A percentile compares a stretch with the other conserved stretches of the same genome.
These are phyloP conservation scores for Trichoderma endophyticum DNA, from an alignment of 2,329 filamentous ascomycete genomes.

Conservation along the genomic window DNA sequence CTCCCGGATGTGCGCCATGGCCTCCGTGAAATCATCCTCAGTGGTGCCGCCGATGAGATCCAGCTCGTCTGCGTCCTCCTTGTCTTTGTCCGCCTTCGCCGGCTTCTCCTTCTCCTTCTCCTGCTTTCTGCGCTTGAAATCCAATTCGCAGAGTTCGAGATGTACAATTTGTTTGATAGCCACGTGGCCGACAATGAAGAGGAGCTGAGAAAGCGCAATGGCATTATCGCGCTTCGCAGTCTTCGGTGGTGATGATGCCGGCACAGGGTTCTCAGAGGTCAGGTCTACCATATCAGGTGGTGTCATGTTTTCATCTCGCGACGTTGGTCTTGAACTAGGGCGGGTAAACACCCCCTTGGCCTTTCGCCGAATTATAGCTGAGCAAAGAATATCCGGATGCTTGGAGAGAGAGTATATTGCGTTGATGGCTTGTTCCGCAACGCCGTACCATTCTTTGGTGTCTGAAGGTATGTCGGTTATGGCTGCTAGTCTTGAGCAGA, in stretches of 20 bases:
- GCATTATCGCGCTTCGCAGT: conserved; percentile 63
- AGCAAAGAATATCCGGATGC: conserved; percentile 89
- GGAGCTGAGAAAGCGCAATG: conserved; percentile 77
- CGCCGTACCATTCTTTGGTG: conserved; percentile 93
- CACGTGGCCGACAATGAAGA: conserved; percentile 94
- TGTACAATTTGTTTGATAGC: conserved; percentile 99
- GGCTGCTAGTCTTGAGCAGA: conserved; percentile 73
- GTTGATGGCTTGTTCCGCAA: conserved; percentile 92
- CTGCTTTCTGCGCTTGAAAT: conserved; percentile 95
- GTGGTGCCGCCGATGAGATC: conserved; percentile 96
- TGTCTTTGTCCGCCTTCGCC: conserved; percentile 49
- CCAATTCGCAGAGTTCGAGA: conserved; percentile 91
- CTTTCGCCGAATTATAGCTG: conserved; percentile 83
- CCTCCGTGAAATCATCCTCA: conserved; percentile 87
- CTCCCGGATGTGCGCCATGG: conserved; percentile 79
- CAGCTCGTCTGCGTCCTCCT: conserved; percentile 77
- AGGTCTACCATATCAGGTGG: conserved; percentile 30
- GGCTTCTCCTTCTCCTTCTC: conserved; percentile 71
- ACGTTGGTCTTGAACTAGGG: conserved; percentile 33
- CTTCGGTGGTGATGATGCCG: conserved; percentile 31
- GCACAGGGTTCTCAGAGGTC: conserved; percentile 29
- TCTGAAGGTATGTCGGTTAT: conserved; percentile 84
- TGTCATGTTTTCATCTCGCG: conserved; percentile 44
- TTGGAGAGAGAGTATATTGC: conserved; percentile 93
- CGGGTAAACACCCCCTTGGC: conserved; percentile 75